Conservation (phyloP, 228 moss, liverwort and hornwort species). For the Sphagnum fallax region DNA sequence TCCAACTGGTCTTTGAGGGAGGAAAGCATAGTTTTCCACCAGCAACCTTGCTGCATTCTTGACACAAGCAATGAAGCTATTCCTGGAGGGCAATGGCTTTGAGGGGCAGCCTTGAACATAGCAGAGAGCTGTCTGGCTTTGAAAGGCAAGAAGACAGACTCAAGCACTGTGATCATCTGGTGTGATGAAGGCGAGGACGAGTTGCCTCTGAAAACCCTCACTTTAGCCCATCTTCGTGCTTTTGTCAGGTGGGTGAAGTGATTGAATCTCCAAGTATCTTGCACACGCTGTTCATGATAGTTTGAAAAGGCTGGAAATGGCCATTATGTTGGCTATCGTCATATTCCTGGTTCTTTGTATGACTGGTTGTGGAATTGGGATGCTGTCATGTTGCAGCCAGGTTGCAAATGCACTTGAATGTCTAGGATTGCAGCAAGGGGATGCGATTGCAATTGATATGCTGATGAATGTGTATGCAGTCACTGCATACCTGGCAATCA, state of each 20-base stretch:
- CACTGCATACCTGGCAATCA: constrained; percentile 74
- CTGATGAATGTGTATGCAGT: constrained; percentile 82
- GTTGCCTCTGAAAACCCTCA: constrained; percentile 42
- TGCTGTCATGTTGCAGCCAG: constrained; percentile 39
- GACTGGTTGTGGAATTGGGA: background rate
- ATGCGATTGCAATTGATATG: constrained; percentile 82
- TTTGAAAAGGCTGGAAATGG: too few species aligned
- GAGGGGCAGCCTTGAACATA: constrained; percentile 66
- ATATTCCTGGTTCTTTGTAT: background rate
- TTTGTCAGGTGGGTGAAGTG: constrained; percentile 39
- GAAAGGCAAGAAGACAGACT: constrained; percentile 45
- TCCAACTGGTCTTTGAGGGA: constrained; percentile 40
- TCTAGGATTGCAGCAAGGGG: constrained; percentile 57
- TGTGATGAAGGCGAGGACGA: constrained; percentile 81
- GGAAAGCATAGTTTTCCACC: constrained; percentile 57
- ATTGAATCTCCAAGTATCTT: too few species aligned
- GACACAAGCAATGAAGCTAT: constrained; percentile 42
- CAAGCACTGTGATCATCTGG: constrained; percentile 56
- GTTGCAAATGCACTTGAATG: constrained; percentile 72
- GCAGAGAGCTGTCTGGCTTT: constrained; percentile 67
- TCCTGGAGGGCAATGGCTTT: constrained; percentile 70
- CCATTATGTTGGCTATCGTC: too few species aligned
- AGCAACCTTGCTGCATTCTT: constrained; percentile 41
- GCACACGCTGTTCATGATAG: too few species aligned
- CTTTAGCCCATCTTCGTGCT: constrained; percentile 51